phyloP scores from a whole-genome alignment of 371 early-diverging fungal genomes.

The Smittium mucronatum region DNA sequence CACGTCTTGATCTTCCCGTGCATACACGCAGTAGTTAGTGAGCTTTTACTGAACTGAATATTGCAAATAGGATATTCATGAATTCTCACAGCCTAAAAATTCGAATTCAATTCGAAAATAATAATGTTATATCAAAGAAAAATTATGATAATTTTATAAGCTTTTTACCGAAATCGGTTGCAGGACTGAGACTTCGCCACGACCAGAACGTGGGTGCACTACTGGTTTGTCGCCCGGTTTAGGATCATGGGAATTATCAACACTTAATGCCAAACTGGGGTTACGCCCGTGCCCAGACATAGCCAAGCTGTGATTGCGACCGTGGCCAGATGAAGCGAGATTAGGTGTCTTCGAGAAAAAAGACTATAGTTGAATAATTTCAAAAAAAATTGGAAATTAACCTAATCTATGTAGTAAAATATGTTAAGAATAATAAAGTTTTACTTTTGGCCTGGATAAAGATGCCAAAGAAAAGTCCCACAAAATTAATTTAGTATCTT shows the following conservation, averaged over 20 bases:
- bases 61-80: slow-evolving; percentile 61
- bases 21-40: slow-evolving; percentile 70
- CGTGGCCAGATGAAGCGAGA: no score
- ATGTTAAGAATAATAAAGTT: no score
- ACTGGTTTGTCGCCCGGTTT: slow-evolving; percentile 19
- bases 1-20: slow-evolving; percentile 66
- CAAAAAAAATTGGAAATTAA: no score
- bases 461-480: slow-evolving; percentile 86
- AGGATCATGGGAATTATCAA: no score
- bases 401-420: no score
- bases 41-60: slow-evolving; percentile 67
- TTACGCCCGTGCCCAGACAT: no score
- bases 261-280: no score
- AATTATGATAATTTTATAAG: no score
- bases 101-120: slow-evolving; percentile 14
- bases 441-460: slow-evolving; percentile 53
- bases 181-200: slow-evolving; percentile 58
- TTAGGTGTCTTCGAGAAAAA: no score
- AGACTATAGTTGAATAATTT: no score
- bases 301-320: no score
- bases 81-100: slow-evolving; percentile 38
- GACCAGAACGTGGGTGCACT: slow-evolving; percentile 48
- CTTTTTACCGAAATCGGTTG: slow-evolving; percentile 48
- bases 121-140: no score
- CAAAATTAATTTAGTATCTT: slow-evolving; percentile 68